phyloP scores from a whole-genome alignment of 2,329 filamentous ascomycete genomes.

The Rhytidhysteron rufulum region DNA sequence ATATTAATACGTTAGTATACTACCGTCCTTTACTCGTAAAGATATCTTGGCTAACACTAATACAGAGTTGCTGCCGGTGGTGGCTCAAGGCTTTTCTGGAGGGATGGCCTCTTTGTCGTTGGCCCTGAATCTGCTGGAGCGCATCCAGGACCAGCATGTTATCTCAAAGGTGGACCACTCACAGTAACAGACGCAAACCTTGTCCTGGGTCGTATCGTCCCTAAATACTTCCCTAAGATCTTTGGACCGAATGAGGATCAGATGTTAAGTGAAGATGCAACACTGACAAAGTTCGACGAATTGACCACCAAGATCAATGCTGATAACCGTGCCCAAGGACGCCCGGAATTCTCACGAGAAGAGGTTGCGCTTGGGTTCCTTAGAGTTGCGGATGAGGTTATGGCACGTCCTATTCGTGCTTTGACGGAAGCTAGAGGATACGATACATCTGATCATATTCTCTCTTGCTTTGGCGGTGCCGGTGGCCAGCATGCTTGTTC shows the following conservation, averaged over 20 bases:
- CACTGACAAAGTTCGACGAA: conserved; percentile 69
- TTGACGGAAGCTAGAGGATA: conserved; percentile 90
- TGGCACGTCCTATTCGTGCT: conserved; percentile 85
- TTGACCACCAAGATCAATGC: conserved; percentile 73
- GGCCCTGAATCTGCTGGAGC: conserved; percentile 86
- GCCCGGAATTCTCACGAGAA: conserved; percentile 67
- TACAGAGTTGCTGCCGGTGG: conserved; percentile 91
- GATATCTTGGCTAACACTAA: too few relatives aligned
- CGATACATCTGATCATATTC: conserved; percentile 82
- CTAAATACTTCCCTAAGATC: conserved; percentile 92
- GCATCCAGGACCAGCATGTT: conserved; percentile 86
- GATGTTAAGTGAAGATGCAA: conserved; percentile 71
- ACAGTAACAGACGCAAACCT: conserved; percentile 94
- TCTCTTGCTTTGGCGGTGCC: conserved; percentile 88
- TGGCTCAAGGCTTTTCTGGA: conserved; percentile 79
- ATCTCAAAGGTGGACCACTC: conserved; percentile 81
- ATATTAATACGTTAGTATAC: conserved; percentile 82
- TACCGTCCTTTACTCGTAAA: too few relatives aligned
- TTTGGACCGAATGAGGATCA: conserved; percentile 88
- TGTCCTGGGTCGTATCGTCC: conserved; percentile 76
- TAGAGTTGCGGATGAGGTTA: conserved; percentile 85
- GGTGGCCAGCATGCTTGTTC: conserved; percentile 91
- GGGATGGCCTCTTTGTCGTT: conserved; percentile 84
- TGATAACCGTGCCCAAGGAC: conserved; percentile 59
- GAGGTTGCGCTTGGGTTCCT: conserved; percentile 88